Conservation (phyloP, 2,329 filamentous ascomycete genomes). For the Sarocladium brachiariae region DNA sequence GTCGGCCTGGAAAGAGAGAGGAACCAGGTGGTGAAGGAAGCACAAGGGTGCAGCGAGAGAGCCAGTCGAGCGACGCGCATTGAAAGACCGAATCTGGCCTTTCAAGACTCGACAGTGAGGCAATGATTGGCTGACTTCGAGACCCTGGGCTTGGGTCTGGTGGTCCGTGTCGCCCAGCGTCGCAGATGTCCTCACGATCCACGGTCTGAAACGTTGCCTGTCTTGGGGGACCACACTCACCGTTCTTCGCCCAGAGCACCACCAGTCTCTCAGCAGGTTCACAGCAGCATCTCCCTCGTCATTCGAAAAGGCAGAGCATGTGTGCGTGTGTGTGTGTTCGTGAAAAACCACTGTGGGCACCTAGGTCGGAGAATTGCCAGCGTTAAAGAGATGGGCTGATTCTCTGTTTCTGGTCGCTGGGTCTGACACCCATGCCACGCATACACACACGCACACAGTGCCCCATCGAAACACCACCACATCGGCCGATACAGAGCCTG, state of each 20-base stretch:
- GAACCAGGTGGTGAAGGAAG: no score
- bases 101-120: not conserved
- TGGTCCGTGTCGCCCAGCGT: not conserved
- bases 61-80: no score
- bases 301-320: no score
- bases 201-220: constrained; percentile 5
- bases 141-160: no score
- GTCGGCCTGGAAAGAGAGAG: no score
- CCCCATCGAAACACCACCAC: constrained; percentile 2
- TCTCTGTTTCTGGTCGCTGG: constrained; percentile 5
- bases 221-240: not conserved
- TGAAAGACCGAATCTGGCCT: not conserved
- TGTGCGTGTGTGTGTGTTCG: no score
- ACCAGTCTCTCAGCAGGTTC: not conserved
- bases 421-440: not conserved
- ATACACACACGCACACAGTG: not conserved
- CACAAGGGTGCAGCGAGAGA: no score
- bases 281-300: not conserved
- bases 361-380: not conserved
- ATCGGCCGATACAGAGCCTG: not conserved
- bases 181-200: constrained; percentile 6
- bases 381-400: constrained; percentile 5
- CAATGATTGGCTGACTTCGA: no score
- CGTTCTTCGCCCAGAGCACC: no score
- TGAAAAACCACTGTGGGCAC: not conserved